Base-by-base conservation (phyloP, 2,329 filamentous ascomycete genomes). In the Penicillium sp. region DNA sequence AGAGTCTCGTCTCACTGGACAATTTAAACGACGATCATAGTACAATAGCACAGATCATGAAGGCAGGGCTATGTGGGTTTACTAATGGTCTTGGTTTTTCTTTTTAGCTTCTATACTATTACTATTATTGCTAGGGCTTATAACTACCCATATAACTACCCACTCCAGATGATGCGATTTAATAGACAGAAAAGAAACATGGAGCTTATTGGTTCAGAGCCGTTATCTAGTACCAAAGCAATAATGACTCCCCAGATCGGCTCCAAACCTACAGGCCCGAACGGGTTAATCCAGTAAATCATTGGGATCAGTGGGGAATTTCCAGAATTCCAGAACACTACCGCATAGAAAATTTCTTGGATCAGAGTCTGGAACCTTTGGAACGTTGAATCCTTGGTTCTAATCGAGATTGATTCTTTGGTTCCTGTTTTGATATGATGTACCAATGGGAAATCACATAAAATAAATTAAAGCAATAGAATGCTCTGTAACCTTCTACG, bases 241-340 rank as follows among this genome's bases (percentile, higher is more conserved):
- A 41, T 41, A 41, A 14, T 21, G 39, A 41, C 39, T 39, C 27
- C 26, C 29, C 46, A 48, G 29, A 48, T 48, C 46, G 29, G 26
- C n/a, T 22, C 21, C 46, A 33, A 33, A 45, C 59, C 57, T 60
- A 65, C 61, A 54, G 44, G 24, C 55, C 55, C 56, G 33, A 61
- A 63, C 29, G 14, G 55, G 56, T 55, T 49, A 62, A 59, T 57
- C 49, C 45, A 61, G 51, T 33, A 48, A 47, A 54, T 59, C 53
- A 44, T 43, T 45, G 56, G 58, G 61, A 29, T 21, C 48, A 14
- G 48, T 50, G 62, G 56, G 55, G 52, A 49, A 45, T 61, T 62
- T 60, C 62, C 60, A 41, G 10, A 19, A 39, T 41, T 41, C 39
- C 39, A 62, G 63, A 65, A 65, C 53, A 58, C 31, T 53, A 19